phyloP scores from a whole-genome alignment of 2,329 filamentous ascomycete species.

The Chrysoporthe deuterocubensis region DNA sequence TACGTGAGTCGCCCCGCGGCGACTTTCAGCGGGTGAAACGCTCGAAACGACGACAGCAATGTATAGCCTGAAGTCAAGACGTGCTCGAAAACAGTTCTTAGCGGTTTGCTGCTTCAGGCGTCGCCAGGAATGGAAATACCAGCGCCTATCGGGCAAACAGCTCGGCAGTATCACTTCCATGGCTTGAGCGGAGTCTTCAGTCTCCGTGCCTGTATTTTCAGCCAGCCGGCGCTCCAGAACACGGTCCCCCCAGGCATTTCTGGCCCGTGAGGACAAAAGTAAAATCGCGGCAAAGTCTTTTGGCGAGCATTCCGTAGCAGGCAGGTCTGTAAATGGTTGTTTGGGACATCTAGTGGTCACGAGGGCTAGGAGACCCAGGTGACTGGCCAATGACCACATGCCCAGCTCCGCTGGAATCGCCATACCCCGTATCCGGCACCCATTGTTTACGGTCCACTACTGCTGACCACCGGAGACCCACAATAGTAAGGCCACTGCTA shows the following conservation, averaged over 20 bases:
- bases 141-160: background rate
- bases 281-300: background rate
- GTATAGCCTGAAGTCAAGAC: background rate
- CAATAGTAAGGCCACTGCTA: conserved; percentile 8
- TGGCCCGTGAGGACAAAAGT: background rate
- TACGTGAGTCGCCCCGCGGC: background rate
- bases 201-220: background rate
- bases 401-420: background rate
- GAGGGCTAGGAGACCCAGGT: background rate
- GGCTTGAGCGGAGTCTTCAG: background rate
- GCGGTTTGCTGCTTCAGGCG: background rate
- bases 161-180: background rate
- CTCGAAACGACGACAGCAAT: background rate
- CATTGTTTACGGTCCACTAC: background rate
- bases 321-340: background rate
- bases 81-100: background rate
- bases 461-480: background rate
- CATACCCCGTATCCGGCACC: background rate
- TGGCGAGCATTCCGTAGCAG: background rate
- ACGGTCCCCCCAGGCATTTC: background rate
- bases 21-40: background rate
- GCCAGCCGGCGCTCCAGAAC: background rate
- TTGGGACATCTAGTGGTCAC: background rate
- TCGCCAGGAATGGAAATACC: background rate
- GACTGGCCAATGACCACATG: conserved; percentile 2